Base-by-base conservation (phyloP, 2,329 filamentous ascomycete genomes). In the Sporothrix humicola region DNA sequence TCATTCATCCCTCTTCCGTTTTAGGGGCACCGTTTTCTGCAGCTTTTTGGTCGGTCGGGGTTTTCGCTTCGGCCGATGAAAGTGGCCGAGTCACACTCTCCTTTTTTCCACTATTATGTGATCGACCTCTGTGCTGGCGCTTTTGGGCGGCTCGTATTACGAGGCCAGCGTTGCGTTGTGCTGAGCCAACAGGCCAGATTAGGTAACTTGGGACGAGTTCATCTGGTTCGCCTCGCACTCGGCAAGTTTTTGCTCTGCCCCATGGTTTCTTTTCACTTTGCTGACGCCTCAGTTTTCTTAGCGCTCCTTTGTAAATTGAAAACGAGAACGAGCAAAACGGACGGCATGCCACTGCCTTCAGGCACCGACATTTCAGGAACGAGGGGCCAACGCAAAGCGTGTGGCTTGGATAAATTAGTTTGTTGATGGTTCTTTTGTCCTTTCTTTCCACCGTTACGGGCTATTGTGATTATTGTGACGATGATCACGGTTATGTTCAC, bases 51-150 rank as follows among this genome's bases (percentile, higher is more conserved):
- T 37, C 13, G 65, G 46, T 68, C 65, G 65, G 65, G 65, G 65
- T 68, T 68, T 68, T 68, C 48, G 46, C 48, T 50, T 68, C 46
- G 65, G 65, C 65, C 65, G 65, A 68, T 26, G 13, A 9, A 52
- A 37, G 13, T 13, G 23, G 8, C 65, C 65, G 46, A 52, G 61
- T 65, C 61, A 8, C 12, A 2, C 15, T 20, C 7, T 9, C 15
- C 42, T 10, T 26, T 66, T 48, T 63, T 20, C 20, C 61, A 68
- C 65, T n/a, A n/a, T 68, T 52, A 52, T 52, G 65, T 68, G 46
- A 68, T 68, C 46, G 46, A 52, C 65, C 44, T 26, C 44, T 17
- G n/a, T 8, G 23, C 6, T 66, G 63, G 63, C 23, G 63, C 44
- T 12, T 23, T 50, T 48, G 63, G 12, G 44, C 44, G 23, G 2